phyloP scores from a whole-genome alignment of 2,329 filamentous ascomycete species.

The Sporothrix schenckii region DNA sequence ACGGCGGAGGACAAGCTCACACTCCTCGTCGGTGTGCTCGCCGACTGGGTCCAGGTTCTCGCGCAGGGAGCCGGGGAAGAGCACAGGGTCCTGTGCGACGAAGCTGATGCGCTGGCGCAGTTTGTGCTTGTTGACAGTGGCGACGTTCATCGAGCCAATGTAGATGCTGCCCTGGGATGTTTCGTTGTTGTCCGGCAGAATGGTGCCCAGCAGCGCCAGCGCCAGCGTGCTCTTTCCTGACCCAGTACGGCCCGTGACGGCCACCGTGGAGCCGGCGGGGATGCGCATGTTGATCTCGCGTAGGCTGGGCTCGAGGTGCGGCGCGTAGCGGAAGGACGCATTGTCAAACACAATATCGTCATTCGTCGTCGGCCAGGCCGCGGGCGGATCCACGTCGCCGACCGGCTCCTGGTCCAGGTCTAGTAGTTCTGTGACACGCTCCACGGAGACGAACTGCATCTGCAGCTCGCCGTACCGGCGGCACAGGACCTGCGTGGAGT shows the following conservation, averaged over 20 bases:
- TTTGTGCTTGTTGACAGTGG: constrained; percentile 56
- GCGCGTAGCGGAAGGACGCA: constrained; percentile 78
- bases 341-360: constrained; percentile 76
- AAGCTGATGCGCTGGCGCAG: constrained; percentile 63
- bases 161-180: constrained; percentile 52
- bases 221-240: constrained; percentile 83
- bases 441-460: constrained; percentile 89
- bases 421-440: constrained; percentile 80
- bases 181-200: constrained; percentile 49
- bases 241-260: constrained; percentile 78
- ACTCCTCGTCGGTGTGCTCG: constrained; percentile 58
- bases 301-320: constrained; percentile 73
- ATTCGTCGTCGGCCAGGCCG: constrained; percentile 72
- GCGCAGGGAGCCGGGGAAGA: constrained; percentile 62
- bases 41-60: constrained; percentile 70
- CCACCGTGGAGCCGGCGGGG: constrained; percentile 63
- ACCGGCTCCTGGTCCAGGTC: constrained; percentile 74
- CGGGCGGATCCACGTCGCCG: constrained; percentile 62
- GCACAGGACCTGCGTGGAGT: constrained; percentile 73
- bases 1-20: constrained; percentile 57
- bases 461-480: constrained; percentile 81
- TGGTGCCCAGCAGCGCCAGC: constrained; percentile 60
- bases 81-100: constrained; percentile 65
- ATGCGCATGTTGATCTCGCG: constrained; percentile 71
- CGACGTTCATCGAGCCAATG: constrained; percentile 59